Evolutionary conservation across 83 land plant species (phyloP).

Genomic region (Diphasiastrum complanatum): DNA sequence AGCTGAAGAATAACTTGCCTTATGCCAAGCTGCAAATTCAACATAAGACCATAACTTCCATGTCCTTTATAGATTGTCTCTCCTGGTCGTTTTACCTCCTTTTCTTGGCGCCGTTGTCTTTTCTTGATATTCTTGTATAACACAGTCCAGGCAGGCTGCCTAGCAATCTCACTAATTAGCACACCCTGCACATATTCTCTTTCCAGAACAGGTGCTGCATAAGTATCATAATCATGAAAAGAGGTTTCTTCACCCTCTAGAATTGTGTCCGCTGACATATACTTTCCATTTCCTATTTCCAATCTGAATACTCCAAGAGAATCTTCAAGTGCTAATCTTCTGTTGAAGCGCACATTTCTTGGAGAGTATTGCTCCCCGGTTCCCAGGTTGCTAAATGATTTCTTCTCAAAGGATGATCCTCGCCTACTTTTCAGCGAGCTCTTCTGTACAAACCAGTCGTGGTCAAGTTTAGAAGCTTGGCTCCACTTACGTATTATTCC

Average conservation of each 20-base stretch:
- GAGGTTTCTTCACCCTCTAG: slow-evolving; percentile 2
- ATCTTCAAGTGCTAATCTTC: background rate
- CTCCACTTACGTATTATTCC: too few relatives aligned
- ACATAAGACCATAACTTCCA: slow-evolving; percentile 64
- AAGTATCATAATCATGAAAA: background rate
- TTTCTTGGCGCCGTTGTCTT: slow-evolving; percentile 4
- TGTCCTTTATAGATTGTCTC: slow-evolving; percentile 57
- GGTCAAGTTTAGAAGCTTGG: background rate
- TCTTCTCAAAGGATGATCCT: background rate
- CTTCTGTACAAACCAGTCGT: background rate
- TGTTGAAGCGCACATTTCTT: background rate
- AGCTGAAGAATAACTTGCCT: slow-evolving; percentile 33
- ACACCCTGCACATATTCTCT: slow-evolving; percentile 2
- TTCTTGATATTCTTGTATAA: slow-evolving; percentile 1
- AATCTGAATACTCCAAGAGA: background rate
- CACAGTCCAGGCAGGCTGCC: slow-evolving; percentile 5
- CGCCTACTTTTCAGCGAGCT: background rate
- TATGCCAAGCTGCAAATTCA: slow-evolving; percentile 60
- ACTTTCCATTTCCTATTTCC: background rate
- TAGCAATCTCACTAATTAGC: slow-evolving; percentile 3
- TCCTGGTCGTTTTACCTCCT: slow-evolving; percentile 50
- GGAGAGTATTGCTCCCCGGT: background rate
- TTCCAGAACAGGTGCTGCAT: slow-evolving; percentile 2
- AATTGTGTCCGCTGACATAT: background rate
- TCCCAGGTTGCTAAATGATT: slow-evolving; percentile 7